A percentile compares a stretch with the other conserved stretches of the same genome.
phyloP scores from a whole-genome alignment of 441 rosid genomes.

The Euphorbia schlechtendalii region DNA sequence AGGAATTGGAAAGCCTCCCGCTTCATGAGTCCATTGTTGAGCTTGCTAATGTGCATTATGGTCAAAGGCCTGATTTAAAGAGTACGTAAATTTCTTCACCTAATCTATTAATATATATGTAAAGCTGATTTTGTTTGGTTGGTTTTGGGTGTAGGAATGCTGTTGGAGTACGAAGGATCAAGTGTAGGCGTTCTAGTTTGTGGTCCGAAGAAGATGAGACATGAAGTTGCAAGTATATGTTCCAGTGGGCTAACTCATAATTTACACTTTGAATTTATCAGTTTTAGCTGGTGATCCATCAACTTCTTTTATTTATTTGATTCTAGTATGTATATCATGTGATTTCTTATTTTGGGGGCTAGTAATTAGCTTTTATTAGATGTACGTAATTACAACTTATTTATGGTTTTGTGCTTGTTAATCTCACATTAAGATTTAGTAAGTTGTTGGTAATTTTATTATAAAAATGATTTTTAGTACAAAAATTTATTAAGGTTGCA shows the following conservation, averaged over 20 bases:
- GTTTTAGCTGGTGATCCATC: conserved; percentile 82
- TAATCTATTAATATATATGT: conserved; percentile 25
- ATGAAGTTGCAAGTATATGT: conserved; percentile 62
- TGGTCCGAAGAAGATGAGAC: conserved; percentile 81
- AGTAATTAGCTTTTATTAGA: too few species aligned
- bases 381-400: too few species aligned
- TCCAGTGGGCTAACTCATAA: conserved; percentile 45
- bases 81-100: conserved; percentile 35
- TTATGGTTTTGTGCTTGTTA: too few species aligned
- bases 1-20: conserved; percentile 59
- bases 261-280: conserved; percentile 67
- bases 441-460: too few species aligned
- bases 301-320: too few species aligned
- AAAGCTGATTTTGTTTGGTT: conserved; percentile 27
- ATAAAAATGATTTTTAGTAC: too few species aligned
- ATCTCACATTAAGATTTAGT: too few species aligned
- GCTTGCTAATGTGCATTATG: conserved; percentile 48
- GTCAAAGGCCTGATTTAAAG: conserved; percentile 60
- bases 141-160: not conserved
- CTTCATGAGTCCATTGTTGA: conserved; percentile 35
- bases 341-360: too few species aligned
- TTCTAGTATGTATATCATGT: too few species aligned
- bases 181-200: conserved; percentile 18
- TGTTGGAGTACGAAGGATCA: not conserved
- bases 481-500: too few species aligned